Conservation (phyloP, 1,139 yeast genomes). For the Wickerhamomyces sp. region DNA sequence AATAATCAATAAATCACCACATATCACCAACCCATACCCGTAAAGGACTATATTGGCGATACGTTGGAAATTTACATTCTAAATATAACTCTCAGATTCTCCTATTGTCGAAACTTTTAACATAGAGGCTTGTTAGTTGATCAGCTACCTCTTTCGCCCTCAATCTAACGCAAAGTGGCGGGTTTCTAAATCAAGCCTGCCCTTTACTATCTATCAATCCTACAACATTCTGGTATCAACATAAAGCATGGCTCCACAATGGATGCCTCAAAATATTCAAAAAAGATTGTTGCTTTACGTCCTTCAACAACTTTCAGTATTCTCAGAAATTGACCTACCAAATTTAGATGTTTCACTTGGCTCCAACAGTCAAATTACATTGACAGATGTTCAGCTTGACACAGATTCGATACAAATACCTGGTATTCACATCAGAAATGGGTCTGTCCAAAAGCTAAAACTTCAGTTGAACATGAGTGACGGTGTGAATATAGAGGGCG, state of each 20-base stretch:
- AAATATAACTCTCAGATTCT: too few species aligned
- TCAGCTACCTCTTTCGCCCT: too few species aligned
- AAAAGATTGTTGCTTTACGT: conserved; percentile 75
- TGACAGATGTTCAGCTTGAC: conserved; percentile 64
- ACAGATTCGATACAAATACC: conserved; percentile 70
- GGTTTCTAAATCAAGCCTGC: too few species aligned
- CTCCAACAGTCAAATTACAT: conserved; percentile 45
- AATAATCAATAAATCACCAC: too few species aligned
- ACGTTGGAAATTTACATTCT: too few species aligned
- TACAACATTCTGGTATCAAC: too few species aligned
- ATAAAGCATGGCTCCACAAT: conserved; percentile 50
- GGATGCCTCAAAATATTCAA: conserved; percentile 83
- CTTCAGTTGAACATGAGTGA: conserved; percentile 50
- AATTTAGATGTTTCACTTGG: conserved; percentile 77
- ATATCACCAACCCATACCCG: too few species aligned
- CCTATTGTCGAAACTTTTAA: too few species aligned
- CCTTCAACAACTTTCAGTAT: conserved; percentile 74
- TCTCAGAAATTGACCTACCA: conserved; percentile 76
- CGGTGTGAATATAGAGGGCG: conserved; percentile 61
- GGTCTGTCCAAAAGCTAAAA: conserved; percentile 51
- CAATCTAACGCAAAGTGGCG: too few species aligned
- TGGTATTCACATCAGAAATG: conserved; percentile 60
- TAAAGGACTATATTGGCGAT: too few species aligned
- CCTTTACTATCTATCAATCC: too few species aligned
- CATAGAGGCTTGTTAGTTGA: too few species aligned